phyloP scores from a whole-genome alignment of 306 rosid species.

The Rosa multiflora region DNA sequence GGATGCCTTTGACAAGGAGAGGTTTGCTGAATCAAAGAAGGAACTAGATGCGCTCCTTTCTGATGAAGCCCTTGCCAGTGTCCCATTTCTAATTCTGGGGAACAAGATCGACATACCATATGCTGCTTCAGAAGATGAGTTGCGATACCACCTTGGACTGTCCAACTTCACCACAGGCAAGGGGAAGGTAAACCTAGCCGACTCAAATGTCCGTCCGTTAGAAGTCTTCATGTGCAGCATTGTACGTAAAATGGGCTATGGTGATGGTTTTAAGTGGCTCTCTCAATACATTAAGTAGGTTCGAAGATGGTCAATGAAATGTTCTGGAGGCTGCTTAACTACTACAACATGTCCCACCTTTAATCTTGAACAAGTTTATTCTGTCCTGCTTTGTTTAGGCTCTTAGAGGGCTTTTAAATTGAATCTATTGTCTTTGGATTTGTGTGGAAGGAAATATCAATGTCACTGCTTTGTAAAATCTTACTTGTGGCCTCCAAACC shows the following conservation, averaged over 20 bases:
- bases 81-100: constrained; percentile 44
- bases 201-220: constrained; percentile 45
- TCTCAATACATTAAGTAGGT: constrained; percentile 43
- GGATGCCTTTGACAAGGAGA: constrained; percentile 44
- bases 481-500: constrained; percentile 19
- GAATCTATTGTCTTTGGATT: constrained; percentile 22
- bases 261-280: constrained; percentile 49
- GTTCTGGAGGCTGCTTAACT: background rate
- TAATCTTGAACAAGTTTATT: background rate
- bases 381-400: constrained; percentile 21
- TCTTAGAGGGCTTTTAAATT: constrained; percentile 15
- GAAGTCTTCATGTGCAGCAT: constrained; percentile 55
- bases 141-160: constrained; percentile 44
- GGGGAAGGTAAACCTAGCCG: constrained; percentile 41
- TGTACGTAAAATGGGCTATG: constrained; percentile 51
- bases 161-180: constrained; percentile 49
- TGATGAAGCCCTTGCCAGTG: constrained; percentile 40
- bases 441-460: constrained; percentile 23
- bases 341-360: background rate
- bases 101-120: constrained; percentile 47
- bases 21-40: constrained; percentile 48
- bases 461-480: constrained; percentile 25
- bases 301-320: background rate
- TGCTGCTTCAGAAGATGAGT: constrained; percentile 47
- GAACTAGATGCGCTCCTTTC: constrained; percentile 46